Base-by-base conservation (phyloP, 768 basidiomycete genomes). In the Asterophora lycoperdoides region DNA sequence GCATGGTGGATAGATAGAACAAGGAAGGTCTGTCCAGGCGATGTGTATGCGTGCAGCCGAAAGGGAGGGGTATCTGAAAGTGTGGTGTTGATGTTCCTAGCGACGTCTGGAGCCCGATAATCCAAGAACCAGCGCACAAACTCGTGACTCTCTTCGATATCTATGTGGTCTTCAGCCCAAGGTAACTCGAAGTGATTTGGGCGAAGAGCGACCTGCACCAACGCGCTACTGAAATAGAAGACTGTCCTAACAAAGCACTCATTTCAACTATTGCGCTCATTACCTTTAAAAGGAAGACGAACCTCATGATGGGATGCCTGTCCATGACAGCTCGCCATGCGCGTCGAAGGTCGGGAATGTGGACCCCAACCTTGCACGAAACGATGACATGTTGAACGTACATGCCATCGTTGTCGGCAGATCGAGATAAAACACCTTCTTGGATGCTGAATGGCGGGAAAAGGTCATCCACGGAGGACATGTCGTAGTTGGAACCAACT, bases 341-440 rank as follows among this genome's bases (percentile, higher is more conserved):
- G 8, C 46, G 39, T 29, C 52, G 64, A 26, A 75, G 49, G 20
- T 45, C 49, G 5, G 46, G 3, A 0, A 68, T 13, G 8, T 64
- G 59, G 0, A 55, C 51, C 18, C 49, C 48, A 6, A 51, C 43
- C 13, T 62, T 56, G 41, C 68, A 56, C 11, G 56, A 52, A 47
- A 75, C 48, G 3, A 75, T 49, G 33, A 75, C 60, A 53, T 76
- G 75, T 44, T 77, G 75, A 9, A 77, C 71, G 54, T 73, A 76
- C 45, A 74, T 64, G 1, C 64, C 62, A 34, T 64, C 60, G 19
- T 61, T 51, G n/a, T 65, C 63, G 28, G 64, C 64, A 4, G 74
- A 72, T 30, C 70, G 66, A 41, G 70, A 68, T 42, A 77, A 56
- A 14, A 77, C 69, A 17, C 76, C 76, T 58, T 75, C 74, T 49